phyloP scores from a whole-genome alignment of 2,329 filamentous ascomycete genomes.

The Talaromyces islandicus region DNA sequence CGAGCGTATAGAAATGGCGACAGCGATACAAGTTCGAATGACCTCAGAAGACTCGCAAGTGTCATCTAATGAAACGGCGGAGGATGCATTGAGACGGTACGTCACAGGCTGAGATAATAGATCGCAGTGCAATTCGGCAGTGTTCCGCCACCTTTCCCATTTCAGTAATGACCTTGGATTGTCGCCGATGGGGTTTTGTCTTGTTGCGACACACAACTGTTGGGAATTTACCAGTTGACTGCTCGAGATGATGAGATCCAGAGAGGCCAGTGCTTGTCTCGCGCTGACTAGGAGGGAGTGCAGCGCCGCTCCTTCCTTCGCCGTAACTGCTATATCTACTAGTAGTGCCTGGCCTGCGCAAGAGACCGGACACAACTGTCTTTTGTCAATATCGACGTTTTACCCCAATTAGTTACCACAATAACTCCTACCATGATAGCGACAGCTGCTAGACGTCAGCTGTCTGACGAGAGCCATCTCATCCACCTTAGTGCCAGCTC shows the following conservation, averaged over 20 bases:
- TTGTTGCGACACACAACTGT: not conserved
- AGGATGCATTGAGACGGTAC: not conserved
- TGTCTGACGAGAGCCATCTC: conserved; percentile 2
- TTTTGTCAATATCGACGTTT: not conserved
- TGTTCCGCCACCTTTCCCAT: conserved; percentile 2
- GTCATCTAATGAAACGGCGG: not conserved
- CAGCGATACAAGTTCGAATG: not conserved
- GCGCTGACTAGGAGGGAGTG: not conserved
- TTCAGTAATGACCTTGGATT: conserved; percentile 2
- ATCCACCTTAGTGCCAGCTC: conserved; percentile 2
- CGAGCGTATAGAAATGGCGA: not conserved
- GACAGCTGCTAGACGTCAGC: not conserved
- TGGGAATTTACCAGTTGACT: not conserved
- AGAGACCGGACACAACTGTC: not conserved
- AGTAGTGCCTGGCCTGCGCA: not conserved
- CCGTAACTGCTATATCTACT: not conserved
- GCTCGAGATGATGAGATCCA: not conserved
- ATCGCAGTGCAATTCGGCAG: not conserved
- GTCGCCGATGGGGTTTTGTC: not conserved
- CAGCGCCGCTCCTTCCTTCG: not conserved
- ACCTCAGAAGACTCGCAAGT: not conserved
- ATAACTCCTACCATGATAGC: conserved; percentile 1
- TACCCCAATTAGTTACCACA: not conserved
- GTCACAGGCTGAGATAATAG: not conserved
- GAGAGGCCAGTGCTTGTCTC: not conserved